These are phyloP conservation scores for Petunia secreta DNA, from an alignment of 257 asterid genomes.

Conservation along the genomic window DNA sequence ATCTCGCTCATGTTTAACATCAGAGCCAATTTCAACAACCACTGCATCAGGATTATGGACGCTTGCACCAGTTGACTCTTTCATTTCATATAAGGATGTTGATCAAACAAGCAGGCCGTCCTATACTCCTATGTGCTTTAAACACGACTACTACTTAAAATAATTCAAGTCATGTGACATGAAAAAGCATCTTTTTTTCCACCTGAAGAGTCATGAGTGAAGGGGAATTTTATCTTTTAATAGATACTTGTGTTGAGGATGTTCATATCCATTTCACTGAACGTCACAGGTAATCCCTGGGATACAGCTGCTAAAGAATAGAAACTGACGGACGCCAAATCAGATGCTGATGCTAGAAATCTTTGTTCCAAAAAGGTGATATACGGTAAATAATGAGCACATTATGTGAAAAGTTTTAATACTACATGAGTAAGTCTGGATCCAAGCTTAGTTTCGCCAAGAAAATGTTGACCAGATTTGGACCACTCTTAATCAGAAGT, in stretches of 20 bases:
- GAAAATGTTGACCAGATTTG: no score
- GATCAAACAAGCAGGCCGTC: neutral
- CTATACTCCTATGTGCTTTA: neutral
- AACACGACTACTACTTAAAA: neutral
- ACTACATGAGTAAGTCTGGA: no score
- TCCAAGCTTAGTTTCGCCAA: no score
- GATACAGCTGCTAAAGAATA: neutral
- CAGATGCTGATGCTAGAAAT: neutral
- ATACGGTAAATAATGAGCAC: no score
- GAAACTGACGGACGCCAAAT: neutral
- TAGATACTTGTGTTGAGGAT: neutral
- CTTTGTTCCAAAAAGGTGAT: no score
- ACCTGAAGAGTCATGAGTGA: neutral
- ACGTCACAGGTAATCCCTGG: neutral
- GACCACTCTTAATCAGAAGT: no score
- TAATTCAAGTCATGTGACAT: neutral
- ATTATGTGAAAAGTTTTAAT: no score
- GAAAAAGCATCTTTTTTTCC: conserved; percentile 1
- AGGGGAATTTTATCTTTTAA: neutral
- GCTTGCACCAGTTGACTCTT: neutral
- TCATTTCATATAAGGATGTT: neutral
- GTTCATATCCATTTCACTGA: neutral
- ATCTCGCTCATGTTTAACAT: neutral
- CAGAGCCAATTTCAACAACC: neutral
- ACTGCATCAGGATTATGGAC: neutral